Conservation (phyloP, 139 green algal genomes). For the Coelastrella sp. region DNA sequence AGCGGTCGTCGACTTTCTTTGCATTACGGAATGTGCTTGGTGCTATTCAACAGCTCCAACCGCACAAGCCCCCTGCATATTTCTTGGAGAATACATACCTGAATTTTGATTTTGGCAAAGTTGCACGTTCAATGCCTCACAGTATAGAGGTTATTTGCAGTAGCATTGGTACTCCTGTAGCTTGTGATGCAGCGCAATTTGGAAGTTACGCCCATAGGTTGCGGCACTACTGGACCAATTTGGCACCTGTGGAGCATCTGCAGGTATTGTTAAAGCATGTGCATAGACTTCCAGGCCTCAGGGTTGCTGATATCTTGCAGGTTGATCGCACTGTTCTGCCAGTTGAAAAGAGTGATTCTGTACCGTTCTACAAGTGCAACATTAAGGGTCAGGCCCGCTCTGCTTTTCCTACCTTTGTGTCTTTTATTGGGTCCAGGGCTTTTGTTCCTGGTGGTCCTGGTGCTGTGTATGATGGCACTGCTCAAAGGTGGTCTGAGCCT, state of each 20-base stretch:
- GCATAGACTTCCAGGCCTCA: not conserved
- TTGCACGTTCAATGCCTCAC: not conserved
- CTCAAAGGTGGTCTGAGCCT: not conserved
- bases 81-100: conserved; percentile 35
- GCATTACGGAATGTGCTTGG: conserved; percentile 3
- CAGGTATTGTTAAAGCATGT: not conserved
- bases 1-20: not conserved
- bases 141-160: not conserved
- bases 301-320: conserved; percentile 3
- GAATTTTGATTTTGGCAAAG: not conserved
- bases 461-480: not conserved
- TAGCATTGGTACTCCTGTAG: not conserved
- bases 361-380: conserved; percentile 18
- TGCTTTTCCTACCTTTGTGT: not conserved
- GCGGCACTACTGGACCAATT: conserved; percentile 42
- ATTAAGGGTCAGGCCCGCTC: not conserved
- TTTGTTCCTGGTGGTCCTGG: not conserved
- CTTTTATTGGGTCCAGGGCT: not conserved
- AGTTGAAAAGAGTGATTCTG: not conserved
- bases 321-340: not conserved
- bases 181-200: conserved; percentile 29
- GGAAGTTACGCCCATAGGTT: conserved; percentile 37
- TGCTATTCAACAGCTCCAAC: conserved; percentile 23
- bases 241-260: not conserved
- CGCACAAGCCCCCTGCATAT: not conserved